Evolutionary conservation across 73 alveolate genomes (phyloP).

Genomic region (Paramecium sexaurelia): DNA sequence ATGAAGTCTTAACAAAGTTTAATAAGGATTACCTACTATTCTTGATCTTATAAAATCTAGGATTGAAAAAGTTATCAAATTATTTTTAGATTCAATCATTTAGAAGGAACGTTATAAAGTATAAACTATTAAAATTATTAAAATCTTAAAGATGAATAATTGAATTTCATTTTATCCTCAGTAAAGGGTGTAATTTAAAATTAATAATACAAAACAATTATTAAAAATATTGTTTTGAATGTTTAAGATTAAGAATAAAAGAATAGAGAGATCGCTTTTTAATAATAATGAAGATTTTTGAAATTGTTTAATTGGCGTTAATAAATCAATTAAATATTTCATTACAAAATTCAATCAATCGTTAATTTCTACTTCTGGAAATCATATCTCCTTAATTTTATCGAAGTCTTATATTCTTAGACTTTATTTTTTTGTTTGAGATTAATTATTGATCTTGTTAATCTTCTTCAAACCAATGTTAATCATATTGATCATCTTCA

Average conservation of each 20-base stretch:
- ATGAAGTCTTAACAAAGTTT: slow-evolving; percentile 28
- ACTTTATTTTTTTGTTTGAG: background rate
- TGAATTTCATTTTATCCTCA: background rate
- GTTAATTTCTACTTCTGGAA: background rate
- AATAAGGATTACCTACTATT: slow-evolving; percentile 60
- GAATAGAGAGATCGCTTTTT: background rate
- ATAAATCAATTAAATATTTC: background rate
- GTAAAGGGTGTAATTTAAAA: background rate
- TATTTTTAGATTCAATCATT: slow-evolving; percentile 53
- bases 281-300: background rate
- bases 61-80: slow-evolving; percentile 33
- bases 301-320: background rate
- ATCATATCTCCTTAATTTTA: background rate
- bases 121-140: background rate
- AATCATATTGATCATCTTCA: background rate
- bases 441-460: background rate
- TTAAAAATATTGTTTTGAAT: background rate
- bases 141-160: slow-evolving; percentile 25
- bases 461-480: slow-evolving; percentile 13
- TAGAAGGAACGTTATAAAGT: slow-evolving; percentile 22
- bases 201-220: background rate
- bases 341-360: background rate
- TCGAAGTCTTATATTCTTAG: background rate
- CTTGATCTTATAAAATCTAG: slow-evolving; percentile 58
- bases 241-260: background rate